Evolutionary conservation across 495 filamentous ascomycete species (phyloP), one percentile per base, ranked within the genome.

Genomic region (Aspergillus avenaceus): DNA sequence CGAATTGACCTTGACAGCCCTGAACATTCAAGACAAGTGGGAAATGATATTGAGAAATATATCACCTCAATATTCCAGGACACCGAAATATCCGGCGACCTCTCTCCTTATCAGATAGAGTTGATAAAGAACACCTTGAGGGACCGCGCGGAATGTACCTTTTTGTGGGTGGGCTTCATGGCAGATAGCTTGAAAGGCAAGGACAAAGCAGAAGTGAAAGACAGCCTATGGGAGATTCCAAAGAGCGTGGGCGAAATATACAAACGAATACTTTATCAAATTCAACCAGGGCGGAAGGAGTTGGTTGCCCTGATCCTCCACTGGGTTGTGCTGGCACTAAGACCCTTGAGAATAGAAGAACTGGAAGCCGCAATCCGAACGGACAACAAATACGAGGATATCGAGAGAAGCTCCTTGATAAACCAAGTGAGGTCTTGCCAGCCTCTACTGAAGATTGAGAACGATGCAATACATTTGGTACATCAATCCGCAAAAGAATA

Each of bases 151-250:
- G 51, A 73, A 27, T 67, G 73, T 13, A 75, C 70, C 43, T 78
- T 78, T 52, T 52, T 76, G 22, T 77, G 71, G 67, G 64, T 77
- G 38, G 70, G 67, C 8, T 69, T 75, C 28, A 67, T 73, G 34
- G 61, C 66, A 8, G 54, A 71, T 32, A 67, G 70, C 51, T 62
- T 77, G 23, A 18, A 29, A 56, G 58, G 41, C 45, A 55, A 40
- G 64, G 56, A 49, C 47, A 53, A 44, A 49, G n/a, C 31, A 25
- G 47, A 59, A 41, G 59, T 59, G 31, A 22, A 54, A 14, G 26
- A 54, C 19, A 21, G 52, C 19, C 31, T 58, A 29, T 12, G 24
- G 22, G 18, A 31, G 36, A 14, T 63, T 16, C 61, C 61, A n/a
- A 55, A 53, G 37, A 47, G 49, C 47, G 49, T 63, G 5, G 49